These are phyloP conservation scores for Leccinum griseonigrum DNA, from an alignment of 1,284 basidiomycete species.

Conservation along the genomic window DNA sequence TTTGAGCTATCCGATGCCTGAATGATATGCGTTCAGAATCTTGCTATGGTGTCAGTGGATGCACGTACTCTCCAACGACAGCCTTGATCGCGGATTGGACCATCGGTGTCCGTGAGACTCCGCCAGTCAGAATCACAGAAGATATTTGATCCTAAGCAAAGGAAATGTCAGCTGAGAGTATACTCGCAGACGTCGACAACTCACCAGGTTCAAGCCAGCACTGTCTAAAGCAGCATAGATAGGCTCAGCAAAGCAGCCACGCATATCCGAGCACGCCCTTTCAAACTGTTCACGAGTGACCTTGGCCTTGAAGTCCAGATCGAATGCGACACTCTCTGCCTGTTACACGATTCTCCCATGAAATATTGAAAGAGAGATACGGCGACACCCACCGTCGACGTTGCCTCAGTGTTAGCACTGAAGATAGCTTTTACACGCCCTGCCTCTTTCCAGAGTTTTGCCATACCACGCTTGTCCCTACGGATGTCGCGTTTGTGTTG, in stretches of 20 bases:
- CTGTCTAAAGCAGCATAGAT: conserved; percentile 74
- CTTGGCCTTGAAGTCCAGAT: conserved; percentile 86
- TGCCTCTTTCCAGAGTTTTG: conserved; percentile 93
- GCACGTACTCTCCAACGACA: conserved; percentile 70
- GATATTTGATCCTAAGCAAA: conserved; percentile 63
- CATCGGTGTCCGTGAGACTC: conserved; percentile 88
- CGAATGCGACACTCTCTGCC: conserved; percentile 88
- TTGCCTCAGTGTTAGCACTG: conserved; percentile 87
- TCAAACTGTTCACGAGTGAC: conserved; percentile 82
- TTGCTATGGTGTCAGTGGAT: neutral
- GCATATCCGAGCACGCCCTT: conserved; percentile 61
- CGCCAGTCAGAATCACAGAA: conserved; percentile 91
- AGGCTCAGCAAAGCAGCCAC: conserved; percentile 64
- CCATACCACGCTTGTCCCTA: conserved; percentile 83
- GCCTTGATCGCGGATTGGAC: conserved; percentile 80
- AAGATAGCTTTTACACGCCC: conserved; percentile 89
- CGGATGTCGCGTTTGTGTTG: conserved; percentile 65
- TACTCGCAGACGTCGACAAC: neutral
- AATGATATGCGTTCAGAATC: conserved; percentile 12
- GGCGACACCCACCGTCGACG: conserved; percentile 54
- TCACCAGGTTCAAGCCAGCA: conserved; percentile 68
- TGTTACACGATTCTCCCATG: conserved; percentile 29
- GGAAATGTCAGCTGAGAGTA: conserved; percentile 4
- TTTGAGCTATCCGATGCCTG: conserved; percentile 82
- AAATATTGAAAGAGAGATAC: neutral